phyloP scores from a whole-genome alignment of 305 asterid species.

The Fraxinus nigra region DNA sequence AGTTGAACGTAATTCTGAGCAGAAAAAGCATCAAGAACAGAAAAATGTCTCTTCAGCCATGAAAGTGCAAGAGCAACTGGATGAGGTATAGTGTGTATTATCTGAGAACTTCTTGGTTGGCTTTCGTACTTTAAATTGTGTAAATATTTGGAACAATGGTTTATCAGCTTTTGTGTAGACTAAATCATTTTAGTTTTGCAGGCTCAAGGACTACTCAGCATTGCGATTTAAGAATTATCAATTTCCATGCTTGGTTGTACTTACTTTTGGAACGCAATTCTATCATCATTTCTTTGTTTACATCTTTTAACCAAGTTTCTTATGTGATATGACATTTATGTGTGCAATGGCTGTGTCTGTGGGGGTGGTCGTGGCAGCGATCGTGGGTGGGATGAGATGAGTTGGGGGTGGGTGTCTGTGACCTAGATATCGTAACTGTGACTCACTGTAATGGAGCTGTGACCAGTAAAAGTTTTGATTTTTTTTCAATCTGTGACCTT shows the following conservation, averaged over 20 bases:
- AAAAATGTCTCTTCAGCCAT: slow-evolving; percentile 42
- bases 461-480: too few relatives aligned
- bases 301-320: slow-evolving; percentile 4
- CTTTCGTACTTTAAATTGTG: slow-evolving; percentile 16
- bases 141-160: slow-evolving; percentile 18
- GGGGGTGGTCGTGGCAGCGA: too few relatives aligned
- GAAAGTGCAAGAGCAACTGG: slow-evolving; percentile 83
- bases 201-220: slow-evolving; percentile 97
- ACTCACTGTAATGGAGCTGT: too few relatives aligned
- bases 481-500: too few relatives aligned
- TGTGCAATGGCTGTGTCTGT: too few relatives aligned
- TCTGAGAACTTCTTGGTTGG: slow-evolving; percentile 6
- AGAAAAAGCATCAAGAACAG: slow-evolving; percentile 52
- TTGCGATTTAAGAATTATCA: slow-evolving; percentile 48
- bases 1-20: slow-evolving; percentile 44
- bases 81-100: slow-evolving; percentile 62
- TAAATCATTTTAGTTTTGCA: slow-evolving; percentile 41
- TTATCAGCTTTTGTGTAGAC: slow-evolving; percentile 23
- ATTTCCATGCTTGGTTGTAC: slow-evolving; percentile 18
- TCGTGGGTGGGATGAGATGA: too few relatives aligned
- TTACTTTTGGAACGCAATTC: slow-evolving; percentile 9
- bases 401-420: too few relatives aligned
- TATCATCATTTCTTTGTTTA: not conserved
- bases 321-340: not conserved
- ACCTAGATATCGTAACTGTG: too few relatives aligned